Evolutionary conservation across 2,329 filamentous ascomycete species (phyloP).

Genomic region (Fusarium denticulatum): DNA sequence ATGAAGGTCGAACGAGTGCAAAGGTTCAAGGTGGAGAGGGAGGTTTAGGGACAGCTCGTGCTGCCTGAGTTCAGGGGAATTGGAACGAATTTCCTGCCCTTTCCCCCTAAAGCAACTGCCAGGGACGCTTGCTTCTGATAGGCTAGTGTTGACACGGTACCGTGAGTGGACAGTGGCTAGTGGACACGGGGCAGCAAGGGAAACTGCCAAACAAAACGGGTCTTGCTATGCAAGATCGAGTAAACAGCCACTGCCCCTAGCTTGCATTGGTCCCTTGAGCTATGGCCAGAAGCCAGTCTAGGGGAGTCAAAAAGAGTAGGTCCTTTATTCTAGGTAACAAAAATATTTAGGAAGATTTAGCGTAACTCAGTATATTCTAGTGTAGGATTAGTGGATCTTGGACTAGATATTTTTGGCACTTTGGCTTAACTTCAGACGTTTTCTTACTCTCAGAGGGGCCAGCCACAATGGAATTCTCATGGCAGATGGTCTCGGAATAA

Average conservation of each 20-base stretch:
- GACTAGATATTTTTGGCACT: background rate
- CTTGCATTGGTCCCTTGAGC: constrained; percentile 33
- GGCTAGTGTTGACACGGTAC: constrained; percentile 42
- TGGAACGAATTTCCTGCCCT: constrained; percentile 49
- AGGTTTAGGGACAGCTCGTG: constrained; percentile 43
- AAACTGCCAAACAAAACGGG: constrained; percentile 37
- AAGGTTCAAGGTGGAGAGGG: constrained; percentile 40
- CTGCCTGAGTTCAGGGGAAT: constrained; percentile 48
- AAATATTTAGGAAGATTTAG: background rate
- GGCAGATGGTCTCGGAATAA: constrained; percentile 46
- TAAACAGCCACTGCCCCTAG: constrained; percentile 23
- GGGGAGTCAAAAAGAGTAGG: background rate
- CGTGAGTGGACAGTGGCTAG: constrained; percentile 42
- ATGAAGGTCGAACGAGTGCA: constrained; percentile 44
- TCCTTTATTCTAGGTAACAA: background rate
- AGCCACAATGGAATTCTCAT: constrained; percentile 28
- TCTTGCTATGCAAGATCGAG: constrained; percentile 26
- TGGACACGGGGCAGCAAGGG: constrained; percentile 44
- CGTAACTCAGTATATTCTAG: accelerated
- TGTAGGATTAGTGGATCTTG: background rate
- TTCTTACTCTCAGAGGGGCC: background rate
- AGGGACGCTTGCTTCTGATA: constrained; percentile 44
- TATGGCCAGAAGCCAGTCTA: constrained; percentile 36
- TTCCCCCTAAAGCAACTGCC: constrained; percentile 40
- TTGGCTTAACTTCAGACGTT: background rate